Evolutionary conservation across 1,139 yeast genomes (phyloP).

Genomic region (Geotrichum aggregatum): DNA sequence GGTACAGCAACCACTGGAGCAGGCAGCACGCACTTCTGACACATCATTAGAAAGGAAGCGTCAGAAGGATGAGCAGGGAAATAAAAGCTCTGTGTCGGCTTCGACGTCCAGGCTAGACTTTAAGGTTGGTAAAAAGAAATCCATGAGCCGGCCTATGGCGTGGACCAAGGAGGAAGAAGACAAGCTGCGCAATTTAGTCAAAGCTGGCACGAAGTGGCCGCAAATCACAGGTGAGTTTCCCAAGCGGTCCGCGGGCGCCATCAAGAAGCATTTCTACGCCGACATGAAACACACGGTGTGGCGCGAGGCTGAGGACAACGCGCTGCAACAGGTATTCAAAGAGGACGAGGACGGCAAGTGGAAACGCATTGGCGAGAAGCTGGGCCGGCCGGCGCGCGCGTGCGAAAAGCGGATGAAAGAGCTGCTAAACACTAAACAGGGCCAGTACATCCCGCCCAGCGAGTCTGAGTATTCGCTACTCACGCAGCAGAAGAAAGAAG

Average conservation of each 20-base stretch:
- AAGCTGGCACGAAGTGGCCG: slow-evolving; percentile 35
- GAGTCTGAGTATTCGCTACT: slow-evolving; percentile 19
- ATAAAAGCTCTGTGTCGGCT: no score
- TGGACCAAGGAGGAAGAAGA: slow-evolving; percentile 33
- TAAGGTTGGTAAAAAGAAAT: slow-evolving; percentile 10
- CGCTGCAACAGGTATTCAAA: slow-evolving; percentile 28
- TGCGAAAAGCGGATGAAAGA: slow-evolving; percentile 32
- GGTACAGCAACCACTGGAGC: slow-evolving; percentile 12
- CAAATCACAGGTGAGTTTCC: slow-evolving; percentile 33
- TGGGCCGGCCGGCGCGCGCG: slow-evolving; percentile 33
- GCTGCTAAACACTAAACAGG: slow-evolving; percentile 14
- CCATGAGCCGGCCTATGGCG: slow-evolving; percentile 26
- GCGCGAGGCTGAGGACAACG: slow-evolving; percentile 32
- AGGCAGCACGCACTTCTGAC: no score
- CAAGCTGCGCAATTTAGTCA: slow-evolving; percentile 31
- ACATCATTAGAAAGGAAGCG: no score
- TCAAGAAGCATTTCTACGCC: slow-evolving; percentile 36
- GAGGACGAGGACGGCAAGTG: slow-evolving; percentile 34
- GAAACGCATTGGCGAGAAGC: slow-evolving; percentile 33
- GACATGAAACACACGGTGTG: slow-evolving; percentile 36
- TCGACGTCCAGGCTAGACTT: not conserved
- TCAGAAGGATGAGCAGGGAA: no score
- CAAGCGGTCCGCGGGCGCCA: slow-evolving; percentile 36
- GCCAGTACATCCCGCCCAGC: slow-evolving; percentile 20
- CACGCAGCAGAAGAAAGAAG: slow-evolving; percentile 16